Base-by-base conservation (phyloP, 345 rosid genomes). In the Stellera chamaejasme region DNA sequence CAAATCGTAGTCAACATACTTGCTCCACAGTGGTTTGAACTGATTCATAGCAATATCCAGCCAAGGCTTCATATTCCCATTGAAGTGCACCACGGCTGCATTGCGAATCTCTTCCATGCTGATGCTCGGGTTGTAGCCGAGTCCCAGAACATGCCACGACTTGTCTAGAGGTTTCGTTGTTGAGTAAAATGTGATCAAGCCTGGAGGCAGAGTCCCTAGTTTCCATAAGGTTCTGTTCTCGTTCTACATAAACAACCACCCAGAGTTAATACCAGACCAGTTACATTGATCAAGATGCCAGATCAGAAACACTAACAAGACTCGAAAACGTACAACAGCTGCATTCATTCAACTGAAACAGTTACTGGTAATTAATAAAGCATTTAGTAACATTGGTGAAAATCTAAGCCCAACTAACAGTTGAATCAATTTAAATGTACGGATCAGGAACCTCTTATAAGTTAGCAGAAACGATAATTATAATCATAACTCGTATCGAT, bases 11-110 rank as follows among this genome's bases (percentile, higher is more conserved):
- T 93, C 99, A 2, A 93, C 99, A 10, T 79, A 78, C 63, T 79
- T 89, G 5, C 86, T 79, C 99, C 99, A 93, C 15, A 89, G 84
- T 3, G 93, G 90, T 59, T 82, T 79, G 63, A 86, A 93, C 74
- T 84, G 96, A 73, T 82, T 88, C 98, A 92, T 88, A 62, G 98
- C 96, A 51, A 88, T 88, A 48, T 92, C 98, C 1, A 92, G 87
- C 98, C 96, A 92, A 1, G 96, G 98, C 83, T 92, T 88, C 96
- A 88, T 88, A 62, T 92, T 92, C 59, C 95, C 98, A 32, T 88
- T 92, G 77, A 88, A 88, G 63, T 88, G 98, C 55, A 92, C 95
- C 26, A 92, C 98, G 0, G 98, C 96, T 11, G 98, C 98, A 28
- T 84, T 82, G 45, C 64, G 74, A 39, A 89, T 93, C 88, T 93